Evolutionary conservation across 2,329 filamentous ascomycete species (phyloP), one percentile per base, ranked within the genome.

Genomic region (Phoma herbarum): DNA sequence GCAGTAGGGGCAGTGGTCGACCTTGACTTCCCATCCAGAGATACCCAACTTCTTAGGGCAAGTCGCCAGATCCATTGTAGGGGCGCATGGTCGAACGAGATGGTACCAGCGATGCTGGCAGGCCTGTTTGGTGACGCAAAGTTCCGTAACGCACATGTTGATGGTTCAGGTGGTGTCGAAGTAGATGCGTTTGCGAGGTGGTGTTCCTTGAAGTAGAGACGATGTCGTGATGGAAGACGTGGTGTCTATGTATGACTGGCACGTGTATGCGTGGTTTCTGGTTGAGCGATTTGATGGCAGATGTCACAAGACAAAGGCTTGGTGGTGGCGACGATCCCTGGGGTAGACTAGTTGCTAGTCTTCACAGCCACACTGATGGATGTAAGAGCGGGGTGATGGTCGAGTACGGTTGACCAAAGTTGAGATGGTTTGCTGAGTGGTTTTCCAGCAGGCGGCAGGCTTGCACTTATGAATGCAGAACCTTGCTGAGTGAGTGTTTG

Each of bases 51-150:
- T 80, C 59, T 74, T 72, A 4, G 75, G 67, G 66, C 81, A 83
- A 69, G 81, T 82, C 67, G 78, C 68, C 52, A 83, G 79, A 64
- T 83, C 79, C 66, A 73, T 76, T 46, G 73, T 73, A 2, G 78
- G 74, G 26, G 69, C 70, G 73, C 81, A 83, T 43, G 80, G 70
- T 35, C 76, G 74, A 31, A 79, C 71, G 26, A 83, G 77, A 58
- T 80, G 77, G 72, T 82, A 83, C 81, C 81, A 83, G 60, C 81
- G 78, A 63, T 83, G 81, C 53, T 75, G 72, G 76, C 81, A 83
- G 42, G 78, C 70, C 52, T 79, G 75, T 8, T 77, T 75, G 49
- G 80, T 79, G 57, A 82, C 79, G 71, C 82, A 82, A 43, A 83
- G 76, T 62, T 82, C 79, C 61, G 80, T 81, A 69, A 83, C 72